A percentile compares a stretch with the other conserved stretches of the same genome.
Conservation (phyloP, 352 stramenopile species). For the Phytophthora tentaculata region DNA sequence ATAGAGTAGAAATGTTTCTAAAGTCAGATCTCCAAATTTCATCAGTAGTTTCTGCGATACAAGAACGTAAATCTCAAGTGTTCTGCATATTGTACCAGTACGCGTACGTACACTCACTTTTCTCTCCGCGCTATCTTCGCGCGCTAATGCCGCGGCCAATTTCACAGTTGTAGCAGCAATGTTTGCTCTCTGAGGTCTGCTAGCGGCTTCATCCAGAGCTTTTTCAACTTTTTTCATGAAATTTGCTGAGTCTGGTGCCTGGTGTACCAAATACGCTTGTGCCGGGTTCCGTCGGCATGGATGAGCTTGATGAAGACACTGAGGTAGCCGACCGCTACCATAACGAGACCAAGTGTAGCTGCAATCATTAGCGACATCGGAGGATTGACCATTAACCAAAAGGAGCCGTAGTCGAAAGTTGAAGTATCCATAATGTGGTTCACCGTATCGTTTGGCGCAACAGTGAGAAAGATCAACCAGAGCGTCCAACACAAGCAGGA, state of each 20-base stretch:
- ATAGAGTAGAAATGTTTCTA: slow-evolving; percentile 30
- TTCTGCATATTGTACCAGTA: no score
- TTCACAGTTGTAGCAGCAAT: neutral
- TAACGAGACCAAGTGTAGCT: slow-evolving; percentile 12
- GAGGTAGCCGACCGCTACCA: slow-evolving; percentile 27
- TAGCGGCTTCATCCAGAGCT: neutral
- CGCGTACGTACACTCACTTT: slow-evolving; percentile 23
- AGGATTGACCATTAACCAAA: slow-evolving; percentile 38
- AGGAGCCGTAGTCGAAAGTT: slow-evolving; percentile 32
- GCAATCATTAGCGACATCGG: slow-evolving; percentile 8
- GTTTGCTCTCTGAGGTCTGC: neutral
- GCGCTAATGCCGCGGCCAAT: neutral
- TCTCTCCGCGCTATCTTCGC: neutral
- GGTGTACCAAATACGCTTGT: slow-evolving; percentile 6
- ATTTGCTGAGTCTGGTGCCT: neutral
- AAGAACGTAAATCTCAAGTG: neutral
- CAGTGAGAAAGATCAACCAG: slow-evolving; percentile 27
- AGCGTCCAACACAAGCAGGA: slow-evolving; percentile 30
- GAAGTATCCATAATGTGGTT: slow-evolving; percentile 36
- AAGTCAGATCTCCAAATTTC: slow-evolving; percentile 25
- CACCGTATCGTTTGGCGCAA: slow-evolving; percentile 27
- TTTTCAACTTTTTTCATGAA: neutral
- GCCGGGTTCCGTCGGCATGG: neutral
- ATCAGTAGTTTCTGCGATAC: slow-evolving; percentile 21
- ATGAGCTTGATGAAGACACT: slow-evolving; percentile 20